These are phyloP conservation scores for Pleurozium schreberi DNA, from an alignment of 225 moss, liverwort and hornwort genomes.

Conservation along the genomic window DNA sequence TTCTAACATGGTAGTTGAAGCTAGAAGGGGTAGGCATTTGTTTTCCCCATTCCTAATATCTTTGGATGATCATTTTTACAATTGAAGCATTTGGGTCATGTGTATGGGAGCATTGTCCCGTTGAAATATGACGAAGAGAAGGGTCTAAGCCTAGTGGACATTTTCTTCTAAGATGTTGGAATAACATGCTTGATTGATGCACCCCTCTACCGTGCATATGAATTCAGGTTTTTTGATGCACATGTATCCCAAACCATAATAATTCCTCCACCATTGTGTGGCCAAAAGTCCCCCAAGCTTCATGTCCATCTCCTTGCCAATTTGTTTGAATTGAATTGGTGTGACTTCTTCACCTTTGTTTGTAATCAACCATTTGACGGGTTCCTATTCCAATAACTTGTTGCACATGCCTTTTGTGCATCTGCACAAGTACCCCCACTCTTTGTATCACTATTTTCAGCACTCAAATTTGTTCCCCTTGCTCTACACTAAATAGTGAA, in stretches of 20 bases:
- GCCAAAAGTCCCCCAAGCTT: neutral
- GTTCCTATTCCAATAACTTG: neutral
- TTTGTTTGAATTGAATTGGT: neutral
- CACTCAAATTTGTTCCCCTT: neutral
- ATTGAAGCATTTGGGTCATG: neutral
- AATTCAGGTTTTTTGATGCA: neutral
- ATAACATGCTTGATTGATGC: neutral
- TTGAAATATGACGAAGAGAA: neutral
- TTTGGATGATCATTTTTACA: neutral
- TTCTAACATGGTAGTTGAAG: neutral
- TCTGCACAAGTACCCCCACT: neutral
- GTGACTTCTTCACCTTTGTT: neutral
- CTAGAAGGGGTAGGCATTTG: neutral
- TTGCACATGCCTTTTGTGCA: neutral
- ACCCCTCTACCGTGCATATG: neutral
- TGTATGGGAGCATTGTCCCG: accelerated
- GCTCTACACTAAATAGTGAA: too few relatives aligned
- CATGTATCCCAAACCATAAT: accelerated
- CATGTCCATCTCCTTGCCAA: neutral
- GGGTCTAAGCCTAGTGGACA: accelerated
- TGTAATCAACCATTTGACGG: accelerated
- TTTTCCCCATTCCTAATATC: too few relatives aligned
- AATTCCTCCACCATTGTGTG: neutral
- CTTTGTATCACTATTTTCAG: too few relatives aligned
- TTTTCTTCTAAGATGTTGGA: neutral